Conservation (phyloP, 2,329 filamentous ascomycete species). For the Boeremia lycopersici region DNA sequence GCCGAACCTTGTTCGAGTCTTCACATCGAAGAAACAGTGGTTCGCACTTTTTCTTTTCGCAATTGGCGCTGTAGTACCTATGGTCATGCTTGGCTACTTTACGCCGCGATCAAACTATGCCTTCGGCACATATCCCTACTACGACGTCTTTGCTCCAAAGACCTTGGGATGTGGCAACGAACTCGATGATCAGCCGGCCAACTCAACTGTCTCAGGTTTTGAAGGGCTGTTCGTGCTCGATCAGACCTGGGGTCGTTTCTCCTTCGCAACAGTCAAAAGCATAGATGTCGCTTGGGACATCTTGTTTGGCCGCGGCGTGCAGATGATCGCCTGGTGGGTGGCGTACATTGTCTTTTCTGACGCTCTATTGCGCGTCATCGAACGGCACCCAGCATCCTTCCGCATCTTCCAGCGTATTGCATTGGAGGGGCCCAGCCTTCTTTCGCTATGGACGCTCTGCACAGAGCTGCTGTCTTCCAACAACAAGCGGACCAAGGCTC, state of each 20-base stretch:
- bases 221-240: conserved; percentile 41
- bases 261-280: conserved; percentile 42
- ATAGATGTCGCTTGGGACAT: conserved; percentile 48
- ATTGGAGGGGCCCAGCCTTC: conserved; percentile 34
- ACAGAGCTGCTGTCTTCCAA: conserved; percentile 32
- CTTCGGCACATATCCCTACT: conserved; percentile 6
- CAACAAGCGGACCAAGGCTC: conserved; percentile 27
- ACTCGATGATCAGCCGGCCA: conserved; percentile 13
- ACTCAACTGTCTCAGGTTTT: conserved; percentile 27
- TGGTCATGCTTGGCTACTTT: conserved; percentile 15
- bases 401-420: conserved; percentile 43
- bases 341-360: conserved; percentile 44
- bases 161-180: conserved; percentile 18
- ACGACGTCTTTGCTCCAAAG: conserved; percentile 22
- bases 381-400: conserved; percentile 42
- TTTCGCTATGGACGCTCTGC: conserved; percentile 32
- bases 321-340: conserved; percentile 36
- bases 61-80: conserved; percentile 12
- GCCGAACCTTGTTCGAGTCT: neutral
- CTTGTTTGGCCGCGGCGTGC: conserved; percentile 40
- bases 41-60: conserved; percentile 18
- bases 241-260: conserved; percentile 27
- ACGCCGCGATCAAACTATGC: neutral
- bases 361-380: conserved; percentile 42
- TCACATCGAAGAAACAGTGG: conserved; percentile 18